Evolutionary conservation across 495 filamentous ascomycete species (phyloP).

Genomic region (Tuber aestivum): DNA sequence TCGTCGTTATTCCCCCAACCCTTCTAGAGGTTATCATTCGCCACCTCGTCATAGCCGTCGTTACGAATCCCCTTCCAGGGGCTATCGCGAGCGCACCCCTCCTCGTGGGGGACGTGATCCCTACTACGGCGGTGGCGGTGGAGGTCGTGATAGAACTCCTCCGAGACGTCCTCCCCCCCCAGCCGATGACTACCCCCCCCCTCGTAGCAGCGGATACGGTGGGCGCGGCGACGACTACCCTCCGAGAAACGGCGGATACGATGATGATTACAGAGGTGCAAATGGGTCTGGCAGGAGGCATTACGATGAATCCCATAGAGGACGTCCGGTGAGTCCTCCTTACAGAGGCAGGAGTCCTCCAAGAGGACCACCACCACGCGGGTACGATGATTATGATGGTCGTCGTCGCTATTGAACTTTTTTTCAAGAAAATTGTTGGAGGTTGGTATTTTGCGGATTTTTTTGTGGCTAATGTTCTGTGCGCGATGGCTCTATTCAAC

Average conservation of each 20-base stretch:
- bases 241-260: slow-evolving; percentile 38
- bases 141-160: slow-evolving; percentile 38
- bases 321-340: slow-evolving; percentile 41
- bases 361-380: slow-evolving; percentile 34
- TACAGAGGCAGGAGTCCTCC: slow-evolving; percentile 41
- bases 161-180: slow-evolving; percentile 32
- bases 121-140: slow-evolving; percentile 26
- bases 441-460: slow-evolving; percentile 34
- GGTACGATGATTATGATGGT: slow-evolving; percentile 41
- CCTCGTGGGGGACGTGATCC: slow-evolving; percentile 26
- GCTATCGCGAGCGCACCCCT: slow-evolving; percentile 42
- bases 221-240: slow-evolving; percentile 41
- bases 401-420: slow-evolving; percentile 39
- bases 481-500: slow-evolving; percentile 9
- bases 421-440: slow-evolving; percentile 11
- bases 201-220: slow-evolving; percentile 25
- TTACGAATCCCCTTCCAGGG: slow-evolving; percentile 33
- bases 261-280: slow-evolving; percentile 33
- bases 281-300: slow-evolving; percentile 35
- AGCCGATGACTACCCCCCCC: slow-evolving; percentile 36
- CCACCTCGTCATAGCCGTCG: slow-evolving; percentile 40
- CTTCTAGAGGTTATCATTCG: slow-evolving; percentile 39
- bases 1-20: slow-evolving; percentile 36
- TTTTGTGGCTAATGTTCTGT: slow-evolving; percentile 35
- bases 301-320: slow-evolving; percentile 41